Evolutionary conservation across 495 filamentous ascomycete species (phyloP).

Genomic region (Aspergillus asperescens): DNA sequence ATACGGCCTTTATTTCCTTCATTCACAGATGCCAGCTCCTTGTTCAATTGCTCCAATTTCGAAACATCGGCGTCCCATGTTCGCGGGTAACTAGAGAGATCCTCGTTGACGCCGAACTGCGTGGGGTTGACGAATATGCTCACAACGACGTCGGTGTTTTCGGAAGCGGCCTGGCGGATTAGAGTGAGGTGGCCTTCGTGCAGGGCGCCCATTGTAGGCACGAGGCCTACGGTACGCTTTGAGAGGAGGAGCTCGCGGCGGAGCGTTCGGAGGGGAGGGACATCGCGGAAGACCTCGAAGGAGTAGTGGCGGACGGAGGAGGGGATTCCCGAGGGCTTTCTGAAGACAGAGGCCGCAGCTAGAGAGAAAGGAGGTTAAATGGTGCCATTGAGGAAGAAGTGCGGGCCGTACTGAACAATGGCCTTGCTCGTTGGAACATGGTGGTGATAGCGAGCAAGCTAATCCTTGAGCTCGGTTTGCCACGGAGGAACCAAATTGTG

Average conservation of each 20-base stretch:
- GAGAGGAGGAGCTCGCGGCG: conserved; percentile 62
- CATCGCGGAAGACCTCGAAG: conserved; percentile 69
- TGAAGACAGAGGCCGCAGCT: conserved; percentile 27
- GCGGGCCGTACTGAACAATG: conserved; percentile 26
- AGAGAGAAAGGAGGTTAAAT: conserved; percentile 1
- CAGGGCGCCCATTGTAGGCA: conserved; percentile 95
- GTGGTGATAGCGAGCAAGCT: not conserved
- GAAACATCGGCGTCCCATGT: conserved; percentile 75
- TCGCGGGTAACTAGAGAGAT: conserved; percentile 81
- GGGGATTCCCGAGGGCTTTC: conserved; percentile 23
- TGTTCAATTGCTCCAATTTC: conserved; percentile 61
- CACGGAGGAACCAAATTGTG: not conserved
- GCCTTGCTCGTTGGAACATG: conserved; percentile 16
- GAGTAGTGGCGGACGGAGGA: conserved; percentile 26
- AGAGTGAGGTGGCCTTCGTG: conserved; percentile 87
- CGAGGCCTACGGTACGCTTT: conserved; percentile 72
- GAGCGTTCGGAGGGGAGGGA: conserved; percentile 63
- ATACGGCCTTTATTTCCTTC: conserved; percentile 63
- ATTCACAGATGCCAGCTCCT: conserved; percentile 52
- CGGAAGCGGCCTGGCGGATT: conserved; percentile 75
- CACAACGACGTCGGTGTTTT: conserved; percentile 81
- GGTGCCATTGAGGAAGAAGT: not conserved
- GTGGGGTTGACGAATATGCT: conserved; percentile 94
- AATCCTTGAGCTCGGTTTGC: conserved; percentile 5
- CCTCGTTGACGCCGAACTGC: conserved; percentile 88